Evolutionary conservation across 1,284 basidiomycete genomes (phyloP).

Genomic region (Puccinia horiana): DNA sequence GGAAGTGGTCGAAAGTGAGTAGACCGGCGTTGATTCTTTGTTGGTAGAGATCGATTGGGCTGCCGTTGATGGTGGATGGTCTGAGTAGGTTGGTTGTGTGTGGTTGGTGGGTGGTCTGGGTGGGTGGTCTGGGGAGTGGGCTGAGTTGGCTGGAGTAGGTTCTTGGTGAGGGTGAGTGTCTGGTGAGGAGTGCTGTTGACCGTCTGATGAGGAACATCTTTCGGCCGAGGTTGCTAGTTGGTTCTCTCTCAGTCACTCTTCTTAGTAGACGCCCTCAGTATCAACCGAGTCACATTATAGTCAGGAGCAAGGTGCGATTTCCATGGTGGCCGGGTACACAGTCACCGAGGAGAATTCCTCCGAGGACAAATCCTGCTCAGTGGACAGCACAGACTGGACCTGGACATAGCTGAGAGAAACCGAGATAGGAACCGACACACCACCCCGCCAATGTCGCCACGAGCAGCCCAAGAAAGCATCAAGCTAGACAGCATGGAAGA

Average conservation of each 20-base stretch:
- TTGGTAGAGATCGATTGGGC: constrained; percentile 6
- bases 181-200: background rate
- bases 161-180: background rate
- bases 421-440: too few species aligned
- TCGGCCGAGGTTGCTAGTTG: too few species aligned
- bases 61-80: background rate
- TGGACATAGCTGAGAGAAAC: too few species aligned
- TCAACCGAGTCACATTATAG: too few species aligned
- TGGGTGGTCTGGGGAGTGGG: background rate
- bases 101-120: background rate
- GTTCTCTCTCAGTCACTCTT: too few species aligned
- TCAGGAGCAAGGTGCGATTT: too few species aligned
- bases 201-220: background rate
- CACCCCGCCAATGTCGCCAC: background rate
- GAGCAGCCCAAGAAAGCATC: constrained; percentile 50
- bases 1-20: constrained; percentile 3
- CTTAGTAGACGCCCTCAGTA: too few species aligned
- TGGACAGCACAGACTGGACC: too few species aligned
- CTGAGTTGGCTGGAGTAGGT: background rate
- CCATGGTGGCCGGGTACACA: too few species aligned
- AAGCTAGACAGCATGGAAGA: constrained; percentile 73
- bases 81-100: background rate
- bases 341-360: too few species aligned
- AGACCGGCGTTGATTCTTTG: background rate
- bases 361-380: too few species aligned